phyloP scores from a whole-genome alignment of 345 rosid species.

The Citrus reticulata region DNA sequence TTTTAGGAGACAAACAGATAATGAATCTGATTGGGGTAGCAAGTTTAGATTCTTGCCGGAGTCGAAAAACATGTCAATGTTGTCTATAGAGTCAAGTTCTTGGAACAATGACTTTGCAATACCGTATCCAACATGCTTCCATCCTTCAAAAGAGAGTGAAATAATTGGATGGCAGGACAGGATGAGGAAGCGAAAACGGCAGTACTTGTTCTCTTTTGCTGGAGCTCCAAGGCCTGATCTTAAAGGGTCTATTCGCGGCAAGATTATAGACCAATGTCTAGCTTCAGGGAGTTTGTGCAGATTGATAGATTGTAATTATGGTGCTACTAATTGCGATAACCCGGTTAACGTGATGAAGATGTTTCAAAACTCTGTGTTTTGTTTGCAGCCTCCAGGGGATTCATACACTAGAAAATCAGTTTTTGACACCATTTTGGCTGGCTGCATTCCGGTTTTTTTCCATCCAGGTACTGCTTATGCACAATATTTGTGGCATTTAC shows the following conservation, averaged over 20 bases:
- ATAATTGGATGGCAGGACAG: slow-evolving; percentile 49
- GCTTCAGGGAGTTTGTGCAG: slow-evolving; percentile 37
- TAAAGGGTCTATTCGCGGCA: slow-evolving; percentile 48
- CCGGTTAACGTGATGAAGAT: slow-evolving; percentile 60
- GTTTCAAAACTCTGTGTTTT: slow-evolving; percentile 51
- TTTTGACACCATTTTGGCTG: slow-evolving; percentile 60
- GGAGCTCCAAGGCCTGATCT: slow-evolving; percentile 64
- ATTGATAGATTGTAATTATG: slow-evolving; percentile 54
- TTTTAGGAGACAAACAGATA: slow-evolving; percentile 55
- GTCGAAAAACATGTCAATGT: slow-evolving; percentile 57
- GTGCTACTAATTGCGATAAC: slow-evolving; percentile 44
- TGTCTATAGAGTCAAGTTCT: slow-evolving; percentile 57
- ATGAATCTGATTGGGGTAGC: slow-evolving; percentile 64
- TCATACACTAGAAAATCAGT: slow-evolving; percentile 61
- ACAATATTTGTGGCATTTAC: slow-evolving; percentile 61
- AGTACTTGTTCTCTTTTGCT: slow-evolving; percentile 50
- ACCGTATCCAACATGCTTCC: slow-evolving; percentile 66
- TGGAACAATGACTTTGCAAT: slow-evolving; percentile 67
- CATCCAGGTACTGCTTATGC: slow-evolving; percentile 65
- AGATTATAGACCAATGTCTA: slow-evolving; percentile 59
- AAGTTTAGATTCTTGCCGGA: slow-evolving; percentile 64
- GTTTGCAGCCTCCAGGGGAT: slow-evolving; percentile 69
- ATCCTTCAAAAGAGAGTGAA: slow-evolving; percentile 39
- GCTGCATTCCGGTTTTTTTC: slow-evolving; percentile 66
- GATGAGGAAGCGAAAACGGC: slow-evolving; percentile 37